Percentiles rank a stretch among this genome's conserved stretches.
Evolutionary conservation across 176 grass and related monocot genomes (phyloP).

Genomic region (Urochloa ruziziensis): DNA sequence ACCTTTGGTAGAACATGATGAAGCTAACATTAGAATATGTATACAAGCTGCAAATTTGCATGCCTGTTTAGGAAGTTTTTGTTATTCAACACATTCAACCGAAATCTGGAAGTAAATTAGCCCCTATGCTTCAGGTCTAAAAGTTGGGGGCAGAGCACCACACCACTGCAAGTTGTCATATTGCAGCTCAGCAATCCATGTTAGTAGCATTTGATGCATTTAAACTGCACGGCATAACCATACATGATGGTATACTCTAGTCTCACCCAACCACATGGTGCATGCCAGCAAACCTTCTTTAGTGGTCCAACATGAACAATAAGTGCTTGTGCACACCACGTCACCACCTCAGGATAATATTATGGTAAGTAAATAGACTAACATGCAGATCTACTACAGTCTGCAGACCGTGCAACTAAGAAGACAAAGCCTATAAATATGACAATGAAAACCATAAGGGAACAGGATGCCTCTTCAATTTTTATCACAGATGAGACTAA

Average conservation of each 20-base stretch:
- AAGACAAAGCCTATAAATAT: constrained; percentile 12
- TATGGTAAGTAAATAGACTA: constrained; percentile 40
- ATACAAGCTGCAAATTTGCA: background rate
- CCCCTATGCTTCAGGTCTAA: background rate
- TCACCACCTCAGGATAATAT: constrained; percentile 4
- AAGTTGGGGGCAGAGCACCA: background rate
- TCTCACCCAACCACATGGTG: background rate
- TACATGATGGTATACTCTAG: background rate
- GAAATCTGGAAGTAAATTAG: background rate
- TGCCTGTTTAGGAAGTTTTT: background rate
- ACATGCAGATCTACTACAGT: background rate
- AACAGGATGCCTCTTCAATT: background rate
- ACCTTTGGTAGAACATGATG: background rate
- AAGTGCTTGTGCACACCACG: background rate
- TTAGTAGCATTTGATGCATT: background rate
- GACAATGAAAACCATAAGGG: constrained; percentile 18
- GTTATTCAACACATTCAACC: background rate
- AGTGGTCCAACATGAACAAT: constrained; percentile 33
- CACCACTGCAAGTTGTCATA: background rate
- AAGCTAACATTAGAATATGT: background rate
- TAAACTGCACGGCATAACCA: constrained; percentile 4
- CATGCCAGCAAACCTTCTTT: constrained; percentile 23
- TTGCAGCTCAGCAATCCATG: background rate
- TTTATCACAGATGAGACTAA: background rate
- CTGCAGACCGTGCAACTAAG: background rate